A percentile compares a stretch with the other conserved stretches of the same genome.
phyloP scores from a whole-genome alignment of 352 stramenopile genomes.

The Detonula confervacea region DNA sequence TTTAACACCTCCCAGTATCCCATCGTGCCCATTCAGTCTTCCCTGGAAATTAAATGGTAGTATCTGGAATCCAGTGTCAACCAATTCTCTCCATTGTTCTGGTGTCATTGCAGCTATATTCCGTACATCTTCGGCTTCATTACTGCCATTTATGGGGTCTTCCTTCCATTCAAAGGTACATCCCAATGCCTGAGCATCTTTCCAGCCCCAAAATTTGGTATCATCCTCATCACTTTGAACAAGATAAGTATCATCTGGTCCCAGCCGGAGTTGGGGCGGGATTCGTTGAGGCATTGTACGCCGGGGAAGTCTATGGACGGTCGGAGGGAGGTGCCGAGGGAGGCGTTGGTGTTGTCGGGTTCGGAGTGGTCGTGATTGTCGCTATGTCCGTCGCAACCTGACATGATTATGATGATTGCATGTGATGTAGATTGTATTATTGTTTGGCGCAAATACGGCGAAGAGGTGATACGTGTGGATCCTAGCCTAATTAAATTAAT shows the following conservation, averaged over 20 bases:
- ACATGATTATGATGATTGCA: constrained; percentile 29
- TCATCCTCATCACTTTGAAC: constrained; percentile 77
- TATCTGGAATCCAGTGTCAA: constrained; percentile 81
- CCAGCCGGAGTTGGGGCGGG: constrained; percentile 55
- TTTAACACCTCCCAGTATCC: constrained; percentile 65
- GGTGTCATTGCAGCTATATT: constrained; percentile 36
- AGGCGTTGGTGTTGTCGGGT: constrained; percentile 55
- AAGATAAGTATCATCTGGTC: constrained; percentile 78
- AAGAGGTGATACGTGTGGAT: too few species aligned
- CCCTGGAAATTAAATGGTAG: constrained; percentile 68
- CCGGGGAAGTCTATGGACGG: constrained; percentile 68
- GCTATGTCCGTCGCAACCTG: constrained; percentile 52
- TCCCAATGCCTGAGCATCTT: constrained; percentile 69
- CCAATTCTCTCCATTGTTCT: constrained; percentile 61
- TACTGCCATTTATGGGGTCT: constrained; percentile 16
- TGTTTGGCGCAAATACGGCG: too few species aligned
- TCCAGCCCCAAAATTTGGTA: constrained; percentile 81
- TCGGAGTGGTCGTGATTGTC: constrained; percentile 75
- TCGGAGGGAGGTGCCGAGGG: constrained; percentile 65
- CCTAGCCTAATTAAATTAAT: too few species aligned
- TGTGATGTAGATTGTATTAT: too few species aligned
- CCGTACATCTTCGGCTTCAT: constrained; percentile 11
- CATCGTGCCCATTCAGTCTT: constrained; percentile 71
- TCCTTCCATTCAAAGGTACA: constrained; percentile 74
- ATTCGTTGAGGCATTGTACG: constrained; percentile 81